A percentile compares a stretch with the other conserved stretches of the same genome.
These are phyloP conservation scores for Coemansia sp. DNA, from an alignment of 192 early-diverging fungal genomes.

Conservation along the genomic window DNA sequence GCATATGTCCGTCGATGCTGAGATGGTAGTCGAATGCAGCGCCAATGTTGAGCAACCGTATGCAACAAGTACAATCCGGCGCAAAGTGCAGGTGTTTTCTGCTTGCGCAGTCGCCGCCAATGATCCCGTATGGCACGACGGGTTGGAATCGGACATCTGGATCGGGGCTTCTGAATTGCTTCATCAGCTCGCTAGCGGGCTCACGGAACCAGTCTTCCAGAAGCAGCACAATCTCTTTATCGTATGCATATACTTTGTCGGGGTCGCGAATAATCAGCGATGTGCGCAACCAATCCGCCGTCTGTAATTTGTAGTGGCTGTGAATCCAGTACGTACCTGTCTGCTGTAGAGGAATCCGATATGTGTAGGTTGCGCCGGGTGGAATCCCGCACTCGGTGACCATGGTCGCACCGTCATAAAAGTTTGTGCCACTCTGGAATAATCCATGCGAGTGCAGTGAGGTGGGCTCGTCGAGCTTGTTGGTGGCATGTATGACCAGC, in stretches of 20 bases:
- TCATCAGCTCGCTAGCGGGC: conserved; percentile 50
- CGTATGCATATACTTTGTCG: conserved; percentile 51
- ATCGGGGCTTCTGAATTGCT: conserved; percentile 53
- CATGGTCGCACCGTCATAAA: conserved; percentile 61
- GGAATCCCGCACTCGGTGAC: conserved; percentile 72
- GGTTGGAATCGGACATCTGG: conserved; percentile 20
- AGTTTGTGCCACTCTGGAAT: conserved; percentile 67
- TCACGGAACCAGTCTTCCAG: conserved; percentile 70
- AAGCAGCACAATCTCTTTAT: conserved; percentile 59
- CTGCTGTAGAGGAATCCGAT: conserved; percentile 59
- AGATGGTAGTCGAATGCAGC: conserved; percentile 68
- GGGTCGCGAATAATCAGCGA: conserved; percentile 58
- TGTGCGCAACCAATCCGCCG: conserved; percentile 69
- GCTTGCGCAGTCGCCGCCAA: conserved; percentile 53
- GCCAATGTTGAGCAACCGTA: conserved; percentile 72
- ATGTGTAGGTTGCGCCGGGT: conserved; percentile 57
- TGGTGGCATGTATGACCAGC: conserved; percentile 37
- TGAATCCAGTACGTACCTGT: conserved; percentile 82
- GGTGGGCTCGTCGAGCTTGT: conserved; percentile 56
- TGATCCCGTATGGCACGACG: conserved; percentile 25
- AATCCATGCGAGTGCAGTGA: conserved; percentile 70
- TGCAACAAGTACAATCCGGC: conserved; percentile 71
- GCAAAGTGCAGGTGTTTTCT: conserved; percentile 52
- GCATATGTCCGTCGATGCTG: conserved; percentile 68
- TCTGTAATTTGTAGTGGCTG: conserved; percentile 61